Conservation (phyloP, 306 rosid genomes). For the Cajanus cajan region DNA sequence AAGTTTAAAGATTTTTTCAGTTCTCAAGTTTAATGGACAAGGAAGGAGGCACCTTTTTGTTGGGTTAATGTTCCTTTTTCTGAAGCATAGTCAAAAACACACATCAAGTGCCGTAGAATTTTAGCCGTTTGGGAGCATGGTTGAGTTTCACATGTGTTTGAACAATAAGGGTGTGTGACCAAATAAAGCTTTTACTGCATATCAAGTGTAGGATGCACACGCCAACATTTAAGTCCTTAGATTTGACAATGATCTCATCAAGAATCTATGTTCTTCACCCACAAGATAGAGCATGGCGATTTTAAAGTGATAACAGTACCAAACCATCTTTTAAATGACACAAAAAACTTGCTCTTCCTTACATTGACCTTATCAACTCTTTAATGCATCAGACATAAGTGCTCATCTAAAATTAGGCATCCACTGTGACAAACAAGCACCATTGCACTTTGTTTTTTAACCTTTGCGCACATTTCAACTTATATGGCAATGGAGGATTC, state of each 20-base stretch:
- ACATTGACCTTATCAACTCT: background rate
- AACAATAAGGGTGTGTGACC: constrained; percentile 46
- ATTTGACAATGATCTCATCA: constrained; percentile 60
- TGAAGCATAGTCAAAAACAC: constrained; percentile 45
- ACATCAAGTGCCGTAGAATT: constrained; percentile 50
- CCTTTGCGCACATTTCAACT: constrained; percentile 12
- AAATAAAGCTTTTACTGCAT: constrained; percentile 59
- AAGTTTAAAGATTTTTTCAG: background rate
- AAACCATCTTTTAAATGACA: background rate
- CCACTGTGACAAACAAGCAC: constrained; percentile 16
- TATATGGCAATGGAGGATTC: constrained; percentile 16
- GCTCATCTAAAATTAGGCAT: background rate
- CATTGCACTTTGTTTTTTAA: background rate
- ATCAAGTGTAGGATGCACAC: constrained; percentile 45
- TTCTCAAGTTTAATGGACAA: constrained; percentile 28
- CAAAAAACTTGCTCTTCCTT: background rate
- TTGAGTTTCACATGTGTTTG: constrained; percentile 43
- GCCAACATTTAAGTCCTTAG: constrained; percentile 55
- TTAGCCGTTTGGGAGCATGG: constrained; percentile 31
- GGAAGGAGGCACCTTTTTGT: constrained; percentile 39
- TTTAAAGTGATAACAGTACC: constrained; percentile 21
- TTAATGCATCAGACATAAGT: background rate
- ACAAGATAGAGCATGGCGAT: constrained; percentile 40
- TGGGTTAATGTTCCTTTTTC: constrained; percentile 48
- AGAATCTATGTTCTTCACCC: constrained; percentile 58